phyloP scores from a whole-genome alignment of 805 yeast genomes.

The Clavispora carvajalis region DNA sequence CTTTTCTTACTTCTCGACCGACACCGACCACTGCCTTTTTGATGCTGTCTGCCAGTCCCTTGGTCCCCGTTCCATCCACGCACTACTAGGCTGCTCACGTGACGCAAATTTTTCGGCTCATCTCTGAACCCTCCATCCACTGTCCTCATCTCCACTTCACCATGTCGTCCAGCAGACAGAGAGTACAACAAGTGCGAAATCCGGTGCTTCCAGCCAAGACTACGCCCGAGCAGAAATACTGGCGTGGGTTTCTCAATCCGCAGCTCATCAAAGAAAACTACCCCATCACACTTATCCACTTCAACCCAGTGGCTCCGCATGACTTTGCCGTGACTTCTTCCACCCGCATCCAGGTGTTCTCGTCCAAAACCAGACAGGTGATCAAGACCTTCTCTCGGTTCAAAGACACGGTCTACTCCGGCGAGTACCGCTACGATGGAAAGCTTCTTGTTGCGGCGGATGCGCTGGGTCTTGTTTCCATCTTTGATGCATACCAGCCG shows the following conservation, averaged over 20 bases:
- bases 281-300: conserved; percentile 81
- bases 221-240: conserved; percentile 89
- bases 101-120: conserved; percentile 2
- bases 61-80: neutral
- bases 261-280: conserved; percentile 90
- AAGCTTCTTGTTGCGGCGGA: conserved; percentile 90
- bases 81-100: too few relatives aligned
- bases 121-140: neutral
- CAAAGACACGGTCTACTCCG: conserved; percentile 87
- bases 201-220: conserved; percentile 79
- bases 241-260: conserved; percentile 83
- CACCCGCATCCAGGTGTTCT: conserved; percentile 85
- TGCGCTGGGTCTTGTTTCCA: conserved; percentile 88
- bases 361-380: conserved; percentile 91
- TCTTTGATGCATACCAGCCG: conserved; percentile 79
- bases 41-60: too few relatives aligned
- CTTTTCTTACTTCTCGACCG: too few relatives aligned
- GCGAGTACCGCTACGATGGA: conserved; percentile 89
- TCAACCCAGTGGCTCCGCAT: conserved; percentile 80
- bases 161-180: conserved; percentile 72
- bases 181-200: conserved; percentile 59
- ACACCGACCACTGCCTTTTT: too few relatives aligned
- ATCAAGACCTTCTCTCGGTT: conserved; percentile 80
- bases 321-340: conserved; percentile 93
- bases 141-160: neutral